Evolutionary conservation across 768 basidiomycete species (phyloP).

Genomic region (Sarcodon sp.): DNA sequence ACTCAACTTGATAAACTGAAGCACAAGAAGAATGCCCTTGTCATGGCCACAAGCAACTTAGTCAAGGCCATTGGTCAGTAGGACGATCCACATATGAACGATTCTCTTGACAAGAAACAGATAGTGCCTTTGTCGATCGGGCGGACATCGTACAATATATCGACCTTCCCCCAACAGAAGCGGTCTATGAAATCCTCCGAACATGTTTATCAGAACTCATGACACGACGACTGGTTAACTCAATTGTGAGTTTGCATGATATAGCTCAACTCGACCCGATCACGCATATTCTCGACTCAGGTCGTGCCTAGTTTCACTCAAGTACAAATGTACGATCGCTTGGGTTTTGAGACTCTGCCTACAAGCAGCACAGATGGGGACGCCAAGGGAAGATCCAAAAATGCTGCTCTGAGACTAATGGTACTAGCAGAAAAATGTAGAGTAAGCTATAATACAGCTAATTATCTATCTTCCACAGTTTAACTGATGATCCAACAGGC

Average conservation of each 20-base stretch:
- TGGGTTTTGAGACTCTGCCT: slow-evolving; percentile 6
- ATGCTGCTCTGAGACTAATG: slow-evolving; percentile 44
- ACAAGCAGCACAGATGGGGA: slow-evolving; percentile 9
- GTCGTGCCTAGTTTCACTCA: slow-evolving; percentile 48
- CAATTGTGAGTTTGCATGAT: slow-evolving; percentile 33
- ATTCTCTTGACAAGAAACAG: slow-evolving; percentile 24
- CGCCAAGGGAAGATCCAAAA: slow-evolving; percentile 35
- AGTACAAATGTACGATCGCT: slow-evolving; percentile 40
- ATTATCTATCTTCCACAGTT: background rate
- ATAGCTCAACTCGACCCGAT: background rate
- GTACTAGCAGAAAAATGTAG: slow-evolving; percentile 66
- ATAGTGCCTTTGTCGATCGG: slow-evolving; percentile 91
- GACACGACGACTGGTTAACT: slow-evolving; percentile 51
- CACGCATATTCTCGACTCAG: background rate
- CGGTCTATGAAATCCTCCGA: slow-evolving; percentile 85
- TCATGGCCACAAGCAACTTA: slow-evolving; percentile 95
- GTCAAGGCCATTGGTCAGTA: slow-evolving; percentile 80
- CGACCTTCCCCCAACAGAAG: slow-evolving; percentile 82
- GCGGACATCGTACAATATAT: slow-evolving; percentile 96
- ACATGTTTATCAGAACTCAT: slow-evolving; percentile 76
- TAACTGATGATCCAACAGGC: slow-evolving; percentile 19
- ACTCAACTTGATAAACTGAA: slow-evolving; percentile 96
- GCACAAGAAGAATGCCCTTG: slow-evolving; percentile 84
- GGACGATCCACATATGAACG: background rate
- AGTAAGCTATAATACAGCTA: slow-evolving; percentile 30